Evolutionary conservation across 2,329 filamentous ascomycete genomes (phyloP).

Genomic region (Fusarium sp.): DNA sequence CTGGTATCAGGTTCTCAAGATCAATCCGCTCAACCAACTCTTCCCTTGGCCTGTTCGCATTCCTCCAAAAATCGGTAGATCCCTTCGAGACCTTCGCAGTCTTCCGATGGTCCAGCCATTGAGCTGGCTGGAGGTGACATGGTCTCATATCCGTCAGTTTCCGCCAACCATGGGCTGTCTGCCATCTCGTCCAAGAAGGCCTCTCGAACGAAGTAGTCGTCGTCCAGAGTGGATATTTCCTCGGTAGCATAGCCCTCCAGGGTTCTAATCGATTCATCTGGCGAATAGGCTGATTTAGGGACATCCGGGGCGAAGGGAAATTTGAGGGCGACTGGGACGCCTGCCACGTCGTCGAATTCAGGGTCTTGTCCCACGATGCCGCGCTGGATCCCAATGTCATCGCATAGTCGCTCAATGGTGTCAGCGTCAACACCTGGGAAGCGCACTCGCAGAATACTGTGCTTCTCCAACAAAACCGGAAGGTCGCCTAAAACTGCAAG

Average conservation of each 20-base stretch:
- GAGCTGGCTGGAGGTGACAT: slow-evolving; percentile 60
- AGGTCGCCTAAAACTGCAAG: slow-evolving; percentile 83
- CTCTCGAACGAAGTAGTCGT: slow-evolving; percentile 51
- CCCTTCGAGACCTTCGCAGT: slow-evolving; percentile 65
- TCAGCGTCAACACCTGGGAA: slow-evolving; percentile 91
- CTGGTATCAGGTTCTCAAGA: slow-evolving; percentile 33
- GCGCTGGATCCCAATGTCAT: slow-evolving; percentile 84
- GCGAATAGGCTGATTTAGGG: slow-evolving; percentile 54
- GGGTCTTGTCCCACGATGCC: slow-evolving; percentile 81
- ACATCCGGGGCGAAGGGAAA: slow-evolving; percentile 83
- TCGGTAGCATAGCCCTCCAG: slow-evolving; percentile 54
- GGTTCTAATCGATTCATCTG: slow-evolving; percentile 59
- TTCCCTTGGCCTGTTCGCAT: slow-evolving; percentile 58
- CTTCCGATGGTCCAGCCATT: slow-evolving; percentile 55
- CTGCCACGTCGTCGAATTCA: slow-evolving; percentile 73
- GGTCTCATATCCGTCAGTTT: slow-evolving; percentile 59
- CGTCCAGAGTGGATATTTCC: slow-evolving; percentile 47
- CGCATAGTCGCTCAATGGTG: slow-evolving; percentile 83
- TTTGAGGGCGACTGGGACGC: slow-evolving; percentile 76
- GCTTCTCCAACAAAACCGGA: slow-evolving; percentile 76
- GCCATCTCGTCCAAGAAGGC: slow-evolving; percentile 55
- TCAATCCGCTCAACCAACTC: slow-evolving; percentile 43
- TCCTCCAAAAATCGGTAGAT: slow-evolving; percentile 68
- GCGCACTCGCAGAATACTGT: slow-evolving; percentile 76
- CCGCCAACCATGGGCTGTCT: slow-evolving; percentile 60